phyloP scores from a whole-genome alignment of 306 rosid genomes.

The Carpinus viminea region DNA sequence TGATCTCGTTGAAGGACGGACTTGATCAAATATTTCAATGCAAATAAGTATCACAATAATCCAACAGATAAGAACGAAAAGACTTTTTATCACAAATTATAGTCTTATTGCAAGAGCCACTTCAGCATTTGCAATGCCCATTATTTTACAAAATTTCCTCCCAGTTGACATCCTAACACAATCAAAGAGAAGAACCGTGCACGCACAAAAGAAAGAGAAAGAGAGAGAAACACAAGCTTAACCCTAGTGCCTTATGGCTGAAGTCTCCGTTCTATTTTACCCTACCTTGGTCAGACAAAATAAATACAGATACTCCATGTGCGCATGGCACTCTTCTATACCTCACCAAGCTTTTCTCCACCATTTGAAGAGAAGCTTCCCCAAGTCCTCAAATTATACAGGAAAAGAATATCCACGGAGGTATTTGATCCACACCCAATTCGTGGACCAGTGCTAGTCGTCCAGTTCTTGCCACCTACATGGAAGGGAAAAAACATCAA shows the following conservation, averaged over 20 bases:
- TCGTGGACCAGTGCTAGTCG: constrained; percentile 71
- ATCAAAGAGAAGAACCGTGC: background rate
- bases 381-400: constrained; percentile 29
- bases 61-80: too few relatives aligned
- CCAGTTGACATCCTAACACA: background rate
- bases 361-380: background rate
- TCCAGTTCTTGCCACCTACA: constrained; percentile 89
- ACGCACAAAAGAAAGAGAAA: background rate
- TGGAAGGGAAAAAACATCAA: constrained; percentile 3
- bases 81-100: too few relatives aligned
- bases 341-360: constrained; percentile 6
- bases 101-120: background rate
- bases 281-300: too few relatives aligned
- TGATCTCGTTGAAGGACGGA: too few relatives aligned
- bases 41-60: too few relatives aligned
- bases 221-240: background rate
- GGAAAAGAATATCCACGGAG: constrained; percentile 83
- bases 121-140: background rate
- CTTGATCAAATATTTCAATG: too few relatives aligned
- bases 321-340: background rate
- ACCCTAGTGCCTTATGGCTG: background rate
- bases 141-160: background rate
- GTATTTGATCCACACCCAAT: constrained; percentile 73
- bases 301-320: background rate
- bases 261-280: background rate